Evolutionary conservation across 192 early-diverging fungal genomes (phyloP), one percentile per base, ranked within the genome.

Genomic region (Coemansia sp.): DNA sequence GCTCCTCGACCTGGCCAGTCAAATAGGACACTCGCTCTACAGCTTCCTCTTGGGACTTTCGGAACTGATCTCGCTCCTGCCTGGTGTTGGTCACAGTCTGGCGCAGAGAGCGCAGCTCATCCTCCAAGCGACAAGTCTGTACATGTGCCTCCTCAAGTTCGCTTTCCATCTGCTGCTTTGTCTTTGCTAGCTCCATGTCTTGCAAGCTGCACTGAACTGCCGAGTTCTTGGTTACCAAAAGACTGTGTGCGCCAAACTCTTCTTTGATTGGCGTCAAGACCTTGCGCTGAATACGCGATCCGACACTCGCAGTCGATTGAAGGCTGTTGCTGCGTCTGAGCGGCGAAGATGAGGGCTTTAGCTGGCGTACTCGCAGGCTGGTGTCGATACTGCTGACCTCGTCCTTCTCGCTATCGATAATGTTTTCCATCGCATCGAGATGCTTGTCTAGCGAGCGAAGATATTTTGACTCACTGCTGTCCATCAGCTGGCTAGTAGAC

Each of bases 61-160:
- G 64, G 76, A 79, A 83, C 69, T 83, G 81, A 35, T 78, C 76
- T 20, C 81, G 75, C 70, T 83, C 81, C 38, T 83, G 81, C 64
- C 71, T 66, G 6, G 58, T 72, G 36, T 62, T 65, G 37, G 81
- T 68, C 12, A 83, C 67, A 3, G 68, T 48, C 28, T 59, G 55
- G 14, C 76, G 64, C 55, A 75, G 64, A 17, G 62, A 54, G 8
- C 68, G 59, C 14, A 72, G 60, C 7, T 78, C 72, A n/a, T 64
- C 67, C 67, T 79, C 70, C n/a, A 65, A 54, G 28, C 32, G 48
- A 28, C 51, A 66, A 17, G 54, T 43, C 37, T 64, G 59, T 2
- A 37, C 62, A 14, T 48, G 65, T 28, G 61, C 61, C 14, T 48
- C 51, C 17, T 64, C 61, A 36, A 77, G 32, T 51, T 52, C 59